A percentile compares a stretch with the other conserved stretches of the same genome.
Evolutionary conservation across 306 rosid species (phyloP).

Genomic region (Gynostemma pentaphyllum): DNA sequence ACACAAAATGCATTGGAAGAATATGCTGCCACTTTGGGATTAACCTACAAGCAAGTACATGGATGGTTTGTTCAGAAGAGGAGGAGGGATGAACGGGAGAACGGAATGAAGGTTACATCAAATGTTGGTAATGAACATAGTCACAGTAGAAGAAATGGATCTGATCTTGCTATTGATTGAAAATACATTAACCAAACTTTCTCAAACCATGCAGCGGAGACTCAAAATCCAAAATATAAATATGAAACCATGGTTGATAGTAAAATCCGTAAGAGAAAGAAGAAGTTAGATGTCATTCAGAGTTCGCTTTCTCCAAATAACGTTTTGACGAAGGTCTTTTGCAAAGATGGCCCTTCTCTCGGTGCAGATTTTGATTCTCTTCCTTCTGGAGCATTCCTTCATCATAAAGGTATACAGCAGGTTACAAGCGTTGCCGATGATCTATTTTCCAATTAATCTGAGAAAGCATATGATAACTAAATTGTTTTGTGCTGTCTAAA

Average conservation of each 20-base stretch:
- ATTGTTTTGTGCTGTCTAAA: neutral
- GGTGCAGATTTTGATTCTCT: constrained; percentile 49
- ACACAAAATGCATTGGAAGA: constrained; percentile 27
- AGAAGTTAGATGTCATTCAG: constrained; percentile 23
- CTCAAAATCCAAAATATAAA: constrained; percentile 16
- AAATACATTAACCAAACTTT: neutral
- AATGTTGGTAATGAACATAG: neutral
- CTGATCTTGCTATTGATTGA: constrained; percentile 21
- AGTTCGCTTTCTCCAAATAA: constrained; percentile 26
- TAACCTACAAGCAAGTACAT: constrained; percentile 46
- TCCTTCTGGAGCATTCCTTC: constrained; percentile 33
- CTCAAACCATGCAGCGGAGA: constrained; percentile 4
- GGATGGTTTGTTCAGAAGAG: constrained; percentile 55
- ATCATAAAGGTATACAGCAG: constrained; percentile 8
- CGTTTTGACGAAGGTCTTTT: constrained; percentile 32
- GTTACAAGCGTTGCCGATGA: neutral
- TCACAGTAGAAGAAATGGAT: constrained; percentile 18
- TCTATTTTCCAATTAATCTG: neutral
- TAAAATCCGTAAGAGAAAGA: constrained; percentile 18
- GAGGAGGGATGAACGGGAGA: constrained; percentile 39
- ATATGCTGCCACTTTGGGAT: constrained; percentile 32
- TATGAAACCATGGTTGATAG: neutral
- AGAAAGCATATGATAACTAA: neutral
- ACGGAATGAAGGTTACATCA: constrained; percentile 13
- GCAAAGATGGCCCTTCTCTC: constrained; percentile 57